Percentiles rank a stretch among this genome's conserved stretches.
These are phyloP conservation scores for Vitis hybrid DNA, from an alignment of 177 flowering plant species.

Conservation along the genomic window DNA sequence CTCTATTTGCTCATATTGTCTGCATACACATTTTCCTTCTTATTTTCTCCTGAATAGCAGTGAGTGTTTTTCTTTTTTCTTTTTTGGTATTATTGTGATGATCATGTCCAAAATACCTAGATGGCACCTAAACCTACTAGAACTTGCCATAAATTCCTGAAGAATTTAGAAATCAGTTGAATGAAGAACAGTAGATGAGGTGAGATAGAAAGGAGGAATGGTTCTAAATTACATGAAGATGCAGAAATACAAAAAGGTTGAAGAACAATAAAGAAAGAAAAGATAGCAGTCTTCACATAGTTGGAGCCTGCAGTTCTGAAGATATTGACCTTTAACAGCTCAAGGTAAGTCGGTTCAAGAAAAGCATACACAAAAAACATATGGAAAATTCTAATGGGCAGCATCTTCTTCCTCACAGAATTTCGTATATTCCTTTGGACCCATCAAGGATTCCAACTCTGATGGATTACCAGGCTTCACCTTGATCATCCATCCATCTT, in stretches of 20 bases:
- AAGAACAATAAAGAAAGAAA: background rate
- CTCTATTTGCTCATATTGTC: background rate
- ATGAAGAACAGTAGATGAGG: background rate
- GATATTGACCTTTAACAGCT: background rate
- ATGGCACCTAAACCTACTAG: too few species aligned
- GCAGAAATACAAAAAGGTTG: background rate
- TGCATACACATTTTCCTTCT: conserved; percentile 26
- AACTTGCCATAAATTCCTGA: background rate
- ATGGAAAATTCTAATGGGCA: conserved; percentile 34
- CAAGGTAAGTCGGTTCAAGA: conserved; percentile 10
- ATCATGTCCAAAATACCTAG: background rate
- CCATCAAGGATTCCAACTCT: conserved; percentile 76
- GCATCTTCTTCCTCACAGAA: conserved; percentile 97
- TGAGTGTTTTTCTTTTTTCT: conserved; percentile 5
- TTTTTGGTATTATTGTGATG: background rate
- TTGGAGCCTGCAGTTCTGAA: background rate
- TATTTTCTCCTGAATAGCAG: conserved; percentile 40
- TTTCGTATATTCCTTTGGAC: conserved; percentile 70
- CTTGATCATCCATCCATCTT: conserved; percentile 97
- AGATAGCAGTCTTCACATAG: background rate
- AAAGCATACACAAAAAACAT: background rate
- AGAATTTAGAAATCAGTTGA: background rate
- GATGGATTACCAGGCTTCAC: conserved; percentile 75
- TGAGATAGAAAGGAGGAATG: background rate
- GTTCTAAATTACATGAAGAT: conserved; percentile 11